phyloP scores from a whole-genome alignment of 2,329 filamentous ascomycete species.

The Lasiodiplodia theobromae region DNA sequence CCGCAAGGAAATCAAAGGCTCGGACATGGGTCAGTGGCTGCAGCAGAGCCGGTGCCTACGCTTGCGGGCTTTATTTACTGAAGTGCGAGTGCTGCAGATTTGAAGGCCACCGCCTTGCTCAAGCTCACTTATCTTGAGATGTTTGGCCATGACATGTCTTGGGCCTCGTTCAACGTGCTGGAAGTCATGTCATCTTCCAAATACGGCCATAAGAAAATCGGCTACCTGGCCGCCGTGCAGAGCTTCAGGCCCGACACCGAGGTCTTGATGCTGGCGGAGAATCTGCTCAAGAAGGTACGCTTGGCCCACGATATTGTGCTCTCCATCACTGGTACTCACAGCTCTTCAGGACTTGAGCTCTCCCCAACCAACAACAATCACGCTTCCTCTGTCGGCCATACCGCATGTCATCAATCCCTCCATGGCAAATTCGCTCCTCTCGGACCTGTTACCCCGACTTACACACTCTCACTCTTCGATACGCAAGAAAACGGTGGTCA shows the following conservation, averaged over 20 bases:
- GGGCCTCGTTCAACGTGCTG: conserved; percentile 97
- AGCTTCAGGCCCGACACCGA: conserved; percentile 96
- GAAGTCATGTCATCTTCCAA: conserved; percentile 98
- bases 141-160: conserved; percentile 99
- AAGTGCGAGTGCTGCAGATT: conserved; percentile 61
- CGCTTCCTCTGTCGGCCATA: conserved; percentile 86
- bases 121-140: conserved; percentile 98
- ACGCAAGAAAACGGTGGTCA: conserved; percentile 95
- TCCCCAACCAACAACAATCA: conserved; percentile 76
- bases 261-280: conserved; percentile 96
- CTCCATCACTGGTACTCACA: too few species aligned
- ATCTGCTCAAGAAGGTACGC: conserved; percentile 88
- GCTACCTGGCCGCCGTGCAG: conserved; percentile 93
- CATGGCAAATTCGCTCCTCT: conserved; percentile 85
- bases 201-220: conserved; percentile 93
- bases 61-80: conserved; percentile 9
- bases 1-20: conserved; percentile 85
- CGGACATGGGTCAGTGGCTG: conserved; percentile 73
- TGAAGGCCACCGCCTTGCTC: conserved; percentile 93
- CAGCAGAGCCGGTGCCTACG: conserved; percentile 53
- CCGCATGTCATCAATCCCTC: conserved; percentile 94
- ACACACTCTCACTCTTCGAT: conserved; percentile 85
- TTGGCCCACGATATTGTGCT: neutral
- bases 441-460: conserved; percentile 84
- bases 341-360: conserved; percentile 72